Percentiles rank a stretch among this genome's conserved stretches.
phyloP scores from a whole-genome alignment of 2,329 filamentous ascomycete species.

The Diaporthe citrichinensis region DNA sequence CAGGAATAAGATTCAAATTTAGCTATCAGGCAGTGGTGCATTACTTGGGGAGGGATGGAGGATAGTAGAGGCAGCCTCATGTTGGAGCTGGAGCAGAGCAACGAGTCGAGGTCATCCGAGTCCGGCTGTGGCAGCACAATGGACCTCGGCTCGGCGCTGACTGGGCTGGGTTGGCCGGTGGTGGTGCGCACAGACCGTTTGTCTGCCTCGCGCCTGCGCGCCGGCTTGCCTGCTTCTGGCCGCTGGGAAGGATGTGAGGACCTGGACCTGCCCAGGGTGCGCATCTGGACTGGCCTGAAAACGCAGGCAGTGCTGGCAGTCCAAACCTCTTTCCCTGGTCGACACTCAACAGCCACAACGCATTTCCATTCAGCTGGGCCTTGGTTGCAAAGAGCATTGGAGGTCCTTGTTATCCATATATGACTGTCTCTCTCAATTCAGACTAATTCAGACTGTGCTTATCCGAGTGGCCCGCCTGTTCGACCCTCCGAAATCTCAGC shows the following conservation, averaged over 20 bases:
- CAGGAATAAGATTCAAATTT: background rate
- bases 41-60: background rate
- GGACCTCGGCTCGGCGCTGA: slow-evolving; percentile 37
- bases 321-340: background rate
- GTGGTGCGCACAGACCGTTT: slow-evolving; percentile 34
- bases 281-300: slow-evolving; percentile 13
- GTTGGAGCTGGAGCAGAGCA: background rate
- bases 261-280: background rate
- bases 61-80: background rate
- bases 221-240: background rate
- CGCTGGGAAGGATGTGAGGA: slow-evolving; percentile 14
- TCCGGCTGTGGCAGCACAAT: background rate
- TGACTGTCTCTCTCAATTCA: background rate
- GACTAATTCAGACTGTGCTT: background rate
- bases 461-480: background rate
- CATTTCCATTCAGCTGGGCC: background rate
- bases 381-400: background rate
- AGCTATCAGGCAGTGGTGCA: background rate
- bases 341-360: slow-evolving; percentile 10
- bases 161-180: background rate
- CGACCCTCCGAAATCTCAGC: slow-evolving; percentile 2
- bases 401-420: background rate
- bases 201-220: background rate
- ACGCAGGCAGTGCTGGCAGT: slow-evolving; percentile 5
- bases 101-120: slow-evolving; percentile 12